Percentiles rank a stretch among this genome's conserved stretches.
Conservation (phyloP, 225 moss, liverwort and hornwort species). For the Pleurozium schreberi region DNA sequence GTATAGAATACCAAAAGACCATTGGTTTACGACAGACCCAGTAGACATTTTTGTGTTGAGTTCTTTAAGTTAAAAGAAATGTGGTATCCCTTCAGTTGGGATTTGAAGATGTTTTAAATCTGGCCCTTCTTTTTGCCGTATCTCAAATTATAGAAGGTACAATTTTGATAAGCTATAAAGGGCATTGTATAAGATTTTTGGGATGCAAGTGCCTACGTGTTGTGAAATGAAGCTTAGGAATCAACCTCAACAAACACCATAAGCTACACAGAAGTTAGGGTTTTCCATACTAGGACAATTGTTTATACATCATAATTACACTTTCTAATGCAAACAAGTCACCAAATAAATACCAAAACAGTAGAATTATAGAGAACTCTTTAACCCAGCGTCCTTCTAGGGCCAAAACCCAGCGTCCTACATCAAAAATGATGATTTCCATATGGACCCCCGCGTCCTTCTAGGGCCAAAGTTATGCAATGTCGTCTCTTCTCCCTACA, state of each 20-base stretch:
- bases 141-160: neutral
- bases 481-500: neutral
- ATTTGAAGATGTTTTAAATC: neutral
- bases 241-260: neutral
- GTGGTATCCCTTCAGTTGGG: neutral
- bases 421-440: no score
- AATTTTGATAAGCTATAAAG: neutral
- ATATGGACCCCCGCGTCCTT: no score
- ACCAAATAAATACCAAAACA: neutral
- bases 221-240: neutral
- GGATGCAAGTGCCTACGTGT: neutral
- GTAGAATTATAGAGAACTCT: neutral
- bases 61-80: neutral
- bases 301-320: neutral
- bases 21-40: neutral
- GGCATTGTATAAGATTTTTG: neutral
- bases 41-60: constrained; percentile 3
- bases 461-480: no score
- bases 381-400: no score
- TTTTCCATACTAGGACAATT: neutral
- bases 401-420: no score
- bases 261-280: neutral
- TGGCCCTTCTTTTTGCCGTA: neutral
- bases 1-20: neutral
- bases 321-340: neutral